phyloP scores from a whole-genome alignment of 2,329 filamentous ascomycete species.

The Penicillium sp. region DNA sequence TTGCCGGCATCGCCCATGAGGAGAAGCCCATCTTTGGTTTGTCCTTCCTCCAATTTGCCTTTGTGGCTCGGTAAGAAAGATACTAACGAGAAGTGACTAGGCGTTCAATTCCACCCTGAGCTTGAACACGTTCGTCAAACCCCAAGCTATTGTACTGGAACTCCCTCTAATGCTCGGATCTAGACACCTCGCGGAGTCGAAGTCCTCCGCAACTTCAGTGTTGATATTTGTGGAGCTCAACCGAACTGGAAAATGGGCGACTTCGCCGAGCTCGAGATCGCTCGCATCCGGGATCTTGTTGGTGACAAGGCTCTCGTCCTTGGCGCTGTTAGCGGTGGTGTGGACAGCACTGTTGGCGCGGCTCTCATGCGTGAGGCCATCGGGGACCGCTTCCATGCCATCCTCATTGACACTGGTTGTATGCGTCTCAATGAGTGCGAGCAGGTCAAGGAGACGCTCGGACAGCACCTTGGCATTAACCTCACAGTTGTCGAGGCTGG shows the following conservation, averaged over 20 bases:
- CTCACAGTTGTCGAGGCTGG: conserved; percentile 81
- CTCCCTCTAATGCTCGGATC: conserved; percentile 3
- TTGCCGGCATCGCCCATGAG: conserved; percentile 69
- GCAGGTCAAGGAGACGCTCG: conserved; percentile 77
- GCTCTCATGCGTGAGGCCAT: conserved; percentile 81
- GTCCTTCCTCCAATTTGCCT: conserved; percentile 3
- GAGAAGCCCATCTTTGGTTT: conserved; percentile 65
- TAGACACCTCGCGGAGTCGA: conserved; percentile 61
- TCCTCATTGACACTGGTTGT: conserved; percentile 82
- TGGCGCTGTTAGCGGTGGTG: conserved; percentile 77
- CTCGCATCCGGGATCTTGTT: conserved; percentile 76
- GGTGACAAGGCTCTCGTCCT: conserved; percentile 81
- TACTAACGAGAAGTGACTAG: conserved; percentile 12
- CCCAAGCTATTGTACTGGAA: not conserved
- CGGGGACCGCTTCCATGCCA: conserved; percentile 78
- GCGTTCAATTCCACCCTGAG: conserved; percentile 89
- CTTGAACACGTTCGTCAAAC: conserved; percentile 52
- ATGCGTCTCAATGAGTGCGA: conserved; percentile 84
- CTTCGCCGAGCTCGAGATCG: conserved; percentile 80
- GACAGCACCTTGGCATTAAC: conserved; percentile 82
- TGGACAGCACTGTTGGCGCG: conserved; percentile 79
- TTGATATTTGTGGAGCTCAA: conserved; percentile 76
- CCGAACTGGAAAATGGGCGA: conserved; percentile 83
- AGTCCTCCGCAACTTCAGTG: conserved; percentile 78
- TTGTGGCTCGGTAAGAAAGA: not conserved